These are phyloP conservation scores for Aspergillus baeticus DNA, from an alignment of 495 filamentous ascomycete species.

Conservation along the genomic window DNA sequence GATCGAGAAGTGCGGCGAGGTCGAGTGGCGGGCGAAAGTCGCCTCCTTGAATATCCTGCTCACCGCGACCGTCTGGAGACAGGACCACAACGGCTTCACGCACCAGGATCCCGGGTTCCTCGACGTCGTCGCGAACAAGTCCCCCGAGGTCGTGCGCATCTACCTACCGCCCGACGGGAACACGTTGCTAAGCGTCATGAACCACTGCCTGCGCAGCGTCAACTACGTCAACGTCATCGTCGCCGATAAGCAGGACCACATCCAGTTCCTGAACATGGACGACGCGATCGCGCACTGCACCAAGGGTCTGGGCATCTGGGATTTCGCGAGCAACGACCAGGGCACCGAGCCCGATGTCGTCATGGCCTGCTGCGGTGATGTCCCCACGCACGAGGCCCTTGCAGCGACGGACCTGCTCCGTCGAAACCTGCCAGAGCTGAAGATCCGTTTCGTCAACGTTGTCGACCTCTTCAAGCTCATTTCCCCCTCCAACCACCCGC, in stretches of 20 bases:
- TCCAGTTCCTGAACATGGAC: constrained; percentile 68
- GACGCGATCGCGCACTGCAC: constrained; percentile 68
- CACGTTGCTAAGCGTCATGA: constrained; percentile 63
- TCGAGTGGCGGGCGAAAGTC: constrained; percentile 66
- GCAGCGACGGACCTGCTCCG: constrained; percentile 66
- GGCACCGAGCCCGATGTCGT: constrained; percentile 65
- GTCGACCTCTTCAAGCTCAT: constrained; percentile 76
- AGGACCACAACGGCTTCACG: constrained; percentile 79
- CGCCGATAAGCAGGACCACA: constrained; percentile 72
- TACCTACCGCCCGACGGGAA: constrained; percentile 76
- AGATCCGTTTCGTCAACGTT: constrained; percentile 73
- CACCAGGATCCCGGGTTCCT: constrained; percentile 78
- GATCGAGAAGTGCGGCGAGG: constrained; percentile 72
- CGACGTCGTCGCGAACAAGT: constrained; percentile 72
- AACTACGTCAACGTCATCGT: constrained; percentile 80
- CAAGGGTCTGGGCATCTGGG: constrained; percentile 62
- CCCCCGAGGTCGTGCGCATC: constrained; percentile 71
- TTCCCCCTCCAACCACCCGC: constrained; percentile 60
- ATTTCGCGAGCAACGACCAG: constrained; percentile 57
- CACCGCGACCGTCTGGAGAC: constrained; percentile 72
- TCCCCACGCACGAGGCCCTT: constrained; percentile 66
- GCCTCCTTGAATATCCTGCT: constrained; percentile 73
- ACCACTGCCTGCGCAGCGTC: constrained; percentile 65
- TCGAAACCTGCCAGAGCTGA: constrained; percentile 61
- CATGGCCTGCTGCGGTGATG: constrained; percentile 70